Percentiles rank a stretch among this genome's conserved stretches.
Evolutionary conservation across 2,329 filamentous ascomycete genomes (phyloP).

Genomic region (Apiospora saccharicola): DNA sequence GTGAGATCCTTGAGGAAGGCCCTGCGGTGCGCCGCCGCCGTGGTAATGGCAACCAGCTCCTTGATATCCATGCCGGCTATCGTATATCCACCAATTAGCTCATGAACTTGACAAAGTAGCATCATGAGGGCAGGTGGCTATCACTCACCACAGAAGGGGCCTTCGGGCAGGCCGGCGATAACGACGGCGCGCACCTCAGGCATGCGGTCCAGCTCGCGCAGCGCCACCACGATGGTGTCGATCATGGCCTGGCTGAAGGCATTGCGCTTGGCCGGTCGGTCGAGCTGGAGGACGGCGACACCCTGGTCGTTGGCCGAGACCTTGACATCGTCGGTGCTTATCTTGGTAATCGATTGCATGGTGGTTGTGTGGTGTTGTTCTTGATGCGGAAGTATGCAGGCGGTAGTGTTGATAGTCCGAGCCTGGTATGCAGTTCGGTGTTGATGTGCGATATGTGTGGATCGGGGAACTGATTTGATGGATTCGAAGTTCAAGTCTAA

Average conservation of each 20-base stretch:
- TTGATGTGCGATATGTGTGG: not conserved
- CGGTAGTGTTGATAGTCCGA: not conserved
- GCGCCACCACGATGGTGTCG: slow-evolving; percentile 44
- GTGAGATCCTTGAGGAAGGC: slow-evolving; percentile 51
- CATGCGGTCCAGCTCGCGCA: slow-evolving; percentile 39
- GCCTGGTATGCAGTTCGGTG: slow-evolving; percentile 4
- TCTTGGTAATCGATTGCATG: not conserved
- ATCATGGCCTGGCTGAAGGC: slow-evolving; percentile 62
- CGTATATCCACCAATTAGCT: not conserved
- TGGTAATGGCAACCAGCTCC: slow-evolving; percentile 42
- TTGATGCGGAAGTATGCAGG: not conserved
- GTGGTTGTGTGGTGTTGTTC: not conserved
- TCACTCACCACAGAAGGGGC: slow-evolving; percentile 47
- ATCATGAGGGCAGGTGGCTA: not conserved
- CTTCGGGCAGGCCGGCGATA: slow-evolving; percentile 45
- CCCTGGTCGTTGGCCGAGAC: slow-evolving; percentile 21
- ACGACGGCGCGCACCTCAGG: slow-evolving; percentile 45
- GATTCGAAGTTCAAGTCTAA: not conserved
- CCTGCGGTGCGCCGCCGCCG: slow-evolving; percentile 37
- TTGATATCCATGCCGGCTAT: slow-evolving; percentile 46
- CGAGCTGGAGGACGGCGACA: slow-evolving; percentile 21
- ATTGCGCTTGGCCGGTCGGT: slow-evolving; percentile 57
- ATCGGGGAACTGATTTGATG: not conserved
- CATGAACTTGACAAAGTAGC: not conserved
- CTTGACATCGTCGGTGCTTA: slow-evolving; percentile 16